A percentile compares a stretch with the other conserved stretches of the same genome.
phyloP scores from a whole-genome alignment of 306 rosid species.

The Cucumis melo region DNA sequence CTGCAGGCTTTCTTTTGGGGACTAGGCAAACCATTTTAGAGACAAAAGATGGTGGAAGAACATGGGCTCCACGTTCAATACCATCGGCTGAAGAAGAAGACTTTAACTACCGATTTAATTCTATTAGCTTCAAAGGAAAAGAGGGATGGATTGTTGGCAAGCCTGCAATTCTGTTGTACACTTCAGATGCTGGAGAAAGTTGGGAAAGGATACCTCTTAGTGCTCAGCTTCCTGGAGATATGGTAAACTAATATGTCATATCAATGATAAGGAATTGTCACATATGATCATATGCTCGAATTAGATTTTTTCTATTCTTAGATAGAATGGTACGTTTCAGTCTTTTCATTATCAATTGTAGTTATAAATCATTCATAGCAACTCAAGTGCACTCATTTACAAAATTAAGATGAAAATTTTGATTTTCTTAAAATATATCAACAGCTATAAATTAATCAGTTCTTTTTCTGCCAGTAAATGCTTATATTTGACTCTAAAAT shows the following conservation, averaged over 20 bases:
- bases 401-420: neutral
- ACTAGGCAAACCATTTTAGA: slow-evolving; percentile 84
- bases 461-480: neutral
- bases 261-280: neutral
- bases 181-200: slow-evolving; percentile 76
- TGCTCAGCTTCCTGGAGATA: slow-evolving; percentile 82
- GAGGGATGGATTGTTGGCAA: slow-evolving; percentile 98
- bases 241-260: slow-evolving; percentile 30
- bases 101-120: slow-evolving; percentile 80
- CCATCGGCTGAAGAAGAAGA: slow-evolving; percentile 96
- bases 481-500: neutral
- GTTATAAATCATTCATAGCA: neutral
- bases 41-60: slow-evolving; percentile 85
- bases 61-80: slow-evolving; percentile 80
- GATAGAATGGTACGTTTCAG: neutral
- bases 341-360: neutral
- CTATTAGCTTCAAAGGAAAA: slow-evolving; percentile 83
- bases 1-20: slow-evolving; percentile 74
- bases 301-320: neutral
- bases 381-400: neutral
- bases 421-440: neutral
- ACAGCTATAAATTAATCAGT: neutral
- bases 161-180: slow-evolving; percentile 75
- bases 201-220: slow-evolving; percentile 94
- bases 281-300: neutral